A percentile compares a stretch with the other conserved stretches of the same genome.
These are phyloP conservation scores for Pythium brassicae DNA, from an alignment of 352 stramenopile species.

Conservation along the genomic window DNA sequence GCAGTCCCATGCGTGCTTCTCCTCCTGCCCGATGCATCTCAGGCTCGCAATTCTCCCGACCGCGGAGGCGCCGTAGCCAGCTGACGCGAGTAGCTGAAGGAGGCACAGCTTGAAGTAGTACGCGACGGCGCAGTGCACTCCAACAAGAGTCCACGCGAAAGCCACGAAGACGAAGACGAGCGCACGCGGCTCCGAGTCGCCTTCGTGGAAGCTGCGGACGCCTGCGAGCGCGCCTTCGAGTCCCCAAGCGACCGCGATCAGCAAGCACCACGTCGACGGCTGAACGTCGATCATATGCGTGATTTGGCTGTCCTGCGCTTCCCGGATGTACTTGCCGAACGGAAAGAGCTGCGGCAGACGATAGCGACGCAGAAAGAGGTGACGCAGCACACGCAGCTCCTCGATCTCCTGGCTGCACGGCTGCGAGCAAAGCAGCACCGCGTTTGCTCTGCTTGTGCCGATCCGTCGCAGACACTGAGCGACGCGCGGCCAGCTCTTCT, in stretches of 20 bases:
- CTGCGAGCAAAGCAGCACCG: too few species aligned
- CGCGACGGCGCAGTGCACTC: conserved; percentile 29
- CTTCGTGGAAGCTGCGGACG: conserved; percentile 10
- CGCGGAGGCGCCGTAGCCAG: conserved; percentile 19
- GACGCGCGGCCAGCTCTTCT: not conserved
- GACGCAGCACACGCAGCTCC: conserved; percentile 29
- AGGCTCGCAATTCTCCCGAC: conserved; percentile 7
- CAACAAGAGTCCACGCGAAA: conserved; percentile 31
- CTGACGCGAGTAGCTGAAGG: conserved; percentile 22
- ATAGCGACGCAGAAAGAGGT: conserved; percentile 41
- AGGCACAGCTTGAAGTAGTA: conserved; percentile 36
- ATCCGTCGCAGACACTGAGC: too few species aligned
- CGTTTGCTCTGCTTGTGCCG: not conserved
- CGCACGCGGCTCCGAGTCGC: conserved; percentile 21
- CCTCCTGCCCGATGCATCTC: conserved; percentile 18
- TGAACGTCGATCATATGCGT: conserved; percentile 78
- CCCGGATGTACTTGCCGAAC: conserved; percentile 73
- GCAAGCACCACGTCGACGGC: conserved; percentile 57
- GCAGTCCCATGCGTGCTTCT: conserved; percentile 10
- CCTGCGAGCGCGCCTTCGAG: conserved; percentile 22
- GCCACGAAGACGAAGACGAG: conserved; percentile 33
- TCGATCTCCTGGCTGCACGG: not conserved
- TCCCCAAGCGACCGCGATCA: conserved; percentile 39
- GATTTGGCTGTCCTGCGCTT: conserved; percentile 74
- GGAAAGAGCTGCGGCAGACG: conserved; percentile 49